A percentile compares a stretch with the other conserved stretches of the same genome.
Conservation (phyloP, 2,329 filamentous ascomycete species). For the Epichloe elymi region DNA sequence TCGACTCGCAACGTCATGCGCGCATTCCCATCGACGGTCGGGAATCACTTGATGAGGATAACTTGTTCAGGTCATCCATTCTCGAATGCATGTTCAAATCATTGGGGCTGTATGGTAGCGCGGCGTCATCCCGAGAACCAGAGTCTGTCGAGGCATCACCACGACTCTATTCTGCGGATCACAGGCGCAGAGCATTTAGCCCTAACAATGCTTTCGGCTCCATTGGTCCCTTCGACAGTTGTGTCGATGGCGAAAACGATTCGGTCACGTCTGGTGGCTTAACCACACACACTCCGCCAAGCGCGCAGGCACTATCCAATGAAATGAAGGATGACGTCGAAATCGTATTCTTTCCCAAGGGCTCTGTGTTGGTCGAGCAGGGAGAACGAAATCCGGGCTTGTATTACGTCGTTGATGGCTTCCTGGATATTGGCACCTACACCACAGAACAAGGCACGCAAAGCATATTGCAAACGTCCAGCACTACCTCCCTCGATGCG, state of each 20-base stretch:
- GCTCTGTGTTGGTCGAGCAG: conserved; percentile 87
- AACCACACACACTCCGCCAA: conserved; percentile 47
- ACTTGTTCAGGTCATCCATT: conserved; percentile 77
- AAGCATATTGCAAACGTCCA: conserved; percentile 19
- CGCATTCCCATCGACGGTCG: conserved; percentile 50
- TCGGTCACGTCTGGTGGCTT: conserved; percentile 63
- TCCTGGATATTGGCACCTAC: conserved; percentile 85
- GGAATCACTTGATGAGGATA: conserved; percentile 78
- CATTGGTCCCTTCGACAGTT: conserved; percentile 68
- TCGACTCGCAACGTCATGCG: conserved; percentile 35
- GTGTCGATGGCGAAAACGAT: conserved; percentile 71
- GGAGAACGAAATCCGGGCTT: conserved; percentile 92
- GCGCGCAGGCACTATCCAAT: conserved; percentile 52
- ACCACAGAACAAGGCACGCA: conserved; percentile 16
- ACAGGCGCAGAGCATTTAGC: conserved; percentile 59
- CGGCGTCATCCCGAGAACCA: conserved; percentile 49
- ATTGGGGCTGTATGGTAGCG: conserved; percentile 64
- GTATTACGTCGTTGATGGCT: conserved; percentile 96
- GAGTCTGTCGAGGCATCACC: conserved; percentile 80
- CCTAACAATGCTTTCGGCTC: conserved; percentile 68
- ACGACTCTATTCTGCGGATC: conserved; percentile 70
- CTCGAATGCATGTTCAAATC: conserved; percentile 93
- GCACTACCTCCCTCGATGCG: conserved; percentile 10
- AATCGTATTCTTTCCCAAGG: conserved; percentile 94
- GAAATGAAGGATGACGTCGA: conserved; percentile 88